Percentiles rank a stretch among this genome's conserved stretches.
These are phyloP conservation scores for Excoecaria cochinchinensis DNA, from an alignment of 345 rosid genomes.

Conservation along the genomic window DNA sequence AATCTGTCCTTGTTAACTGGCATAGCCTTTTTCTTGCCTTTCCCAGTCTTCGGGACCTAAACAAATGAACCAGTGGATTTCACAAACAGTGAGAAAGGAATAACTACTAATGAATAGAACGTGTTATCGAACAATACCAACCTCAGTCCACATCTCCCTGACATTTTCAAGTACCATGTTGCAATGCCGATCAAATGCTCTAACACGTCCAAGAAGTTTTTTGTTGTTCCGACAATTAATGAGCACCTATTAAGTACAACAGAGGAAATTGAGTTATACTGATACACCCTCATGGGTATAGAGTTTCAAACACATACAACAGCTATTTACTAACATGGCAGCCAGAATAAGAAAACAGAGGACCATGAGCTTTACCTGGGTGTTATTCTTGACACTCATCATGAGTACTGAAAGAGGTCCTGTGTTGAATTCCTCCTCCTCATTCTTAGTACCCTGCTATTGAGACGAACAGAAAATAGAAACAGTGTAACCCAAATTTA, in stretches of 20 bases:
- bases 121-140: slow-evolving; percentile 20
- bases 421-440: slow-evolving; percentile 95
- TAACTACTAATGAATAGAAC: not conserved
- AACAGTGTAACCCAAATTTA: not conserved
- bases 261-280: not conserved
- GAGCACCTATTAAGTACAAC: slow-evolving; percentile 47
- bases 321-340: not conserved
- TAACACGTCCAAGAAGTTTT: slow-evolving; percentile 91
- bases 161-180: slow-evolving; percentile 99
- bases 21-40: slow-evolving; percentile 96
- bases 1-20: slow-evolving; percentile 93
- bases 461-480: too few relatives aligned
- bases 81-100: not conserved
- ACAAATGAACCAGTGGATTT: not conserved
- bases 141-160: slow-evolving; percentile 99
- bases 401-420: slow-evolving; percentile 95
- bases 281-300: not conserved
- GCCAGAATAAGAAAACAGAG: not conserved
- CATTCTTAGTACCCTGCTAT: slow-evolving; percentile 42
- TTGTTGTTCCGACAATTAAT: slow-evolving; percentile 86
- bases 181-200: slow-evolving; percentile 96
- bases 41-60: slow-evolving; percentile 91
- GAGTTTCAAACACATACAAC: not conserved
- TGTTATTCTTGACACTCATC: slow-evolving; percentile 97
- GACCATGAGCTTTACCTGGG: slow-evolving; percentile 54